These are phyloP conservation scores for Pleurotus cornucopiae DNA, from an alignment of 768 basidiomycete genomes.

Conservation along the genomic window DNA sequence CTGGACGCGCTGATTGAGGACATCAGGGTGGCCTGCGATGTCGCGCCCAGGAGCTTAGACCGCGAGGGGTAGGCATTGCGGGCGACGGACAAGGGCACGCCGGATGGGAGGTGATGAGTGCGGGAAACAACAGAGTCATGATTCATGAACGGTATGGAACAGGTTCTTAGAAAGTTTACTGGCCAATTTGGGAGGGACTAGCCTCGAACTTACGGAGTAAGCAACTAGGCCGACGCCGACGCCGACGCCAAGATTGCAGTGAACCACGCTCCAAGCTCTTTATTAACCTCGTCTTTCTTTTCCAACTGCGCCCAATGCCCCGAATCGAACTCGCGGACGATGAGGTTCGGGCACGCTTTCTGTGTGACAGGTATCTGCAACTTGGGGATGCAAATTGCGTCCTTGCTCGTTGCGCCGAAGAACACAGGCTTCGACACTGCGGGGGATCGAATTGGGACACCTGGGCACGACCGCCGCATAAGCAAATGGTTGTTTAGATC, in stretches of 20 bases:
- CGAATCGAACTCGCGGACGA: conserved; percentile 29
- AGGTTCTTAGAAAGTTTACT: no score
- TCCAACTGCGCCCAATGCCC: conserved; percentile 37
- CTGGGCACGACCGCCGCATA: conserved; percentile 6
- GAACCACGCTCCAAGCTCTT: conserved; percentile 21
- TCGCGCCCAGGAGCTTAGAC: conserved; percentile 23
- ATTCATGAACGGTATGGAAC: no score
- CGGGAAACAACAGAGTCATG: conserved; percentile 12
- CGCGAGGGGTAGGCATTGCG: conserved; percentile 23
- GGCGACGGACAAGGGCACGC: conserved; percentile 20
- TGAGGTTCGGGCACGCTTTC: conserved; percentile 21
- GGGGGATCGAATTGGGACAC: conserved; percentile 22
- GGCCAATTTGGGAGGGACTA: neutral
- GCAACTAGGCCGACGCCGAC: no score
- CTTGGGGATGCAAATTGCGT: conserved; percentile 22
- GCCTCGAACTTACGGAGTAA: no score
- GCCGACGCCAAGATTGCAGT: neutral
- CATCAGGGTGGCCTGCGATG: conserved; percentile 23
- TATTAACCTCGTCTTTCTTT: conserved; percentile 27
- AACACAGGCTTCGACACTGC: conserved; percentile 29
- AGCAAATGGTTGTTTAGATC: neutral
- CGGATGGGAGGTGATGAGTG: conserved; percentile 21
- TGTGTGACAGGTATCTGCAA: conserved; percentile 9
- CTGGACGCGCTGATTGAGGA: conserved; percentile 21
- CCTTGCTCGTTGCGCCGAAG: conserved; percentile 25